These are phyloP conservation scores for Penicillium occitanis DNA, from an alignment of 2,329 filamentous ascomycete genomes.

Conservation along the genomic window DNA sequence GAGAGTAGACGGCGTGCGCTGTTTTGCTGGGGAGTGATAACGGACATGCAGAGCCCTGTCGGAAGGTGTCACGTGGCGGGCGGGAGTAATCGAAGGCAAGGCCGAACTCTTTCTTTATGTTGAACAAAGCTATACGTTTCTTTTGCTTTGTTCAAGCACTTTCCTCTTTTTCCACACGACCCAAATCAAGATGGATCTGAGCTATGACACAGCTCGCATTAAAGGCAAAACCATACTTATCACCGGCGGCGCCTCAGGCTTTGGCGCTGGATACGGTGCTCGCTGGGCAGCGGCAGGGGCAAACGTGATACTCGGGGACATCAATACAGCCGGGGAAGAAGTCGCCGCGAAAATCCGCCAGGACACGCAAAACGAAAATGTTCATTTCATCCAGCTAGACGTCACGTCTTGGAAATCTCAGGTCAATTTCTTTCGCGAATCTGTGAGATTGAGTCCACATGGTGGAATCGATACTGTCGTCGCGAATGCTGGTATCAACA, in stretches of 20 bases:
- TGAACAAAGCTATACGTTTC: too few species aligned
- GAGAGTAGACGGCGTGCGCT: too few species aligned
- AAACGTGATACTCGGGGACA: conserved; percentile 63
- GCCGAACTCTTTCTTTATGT: too few species aligned
- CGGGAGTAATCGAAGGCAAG: too few species aligned
- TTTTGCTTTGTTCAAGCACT: too few species aligned
- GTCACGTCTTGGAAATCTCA: conserved; percentile 66
- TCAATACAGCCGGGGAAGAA: conserved; percentile 57
- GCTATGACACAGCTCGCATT: conserved; percentile 20
- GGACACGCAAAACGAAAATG: conserved; percentile 60
- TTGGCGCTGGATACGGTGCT: conserved; percentile 57
- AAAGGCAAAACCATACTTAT: conserved; percentile 59
- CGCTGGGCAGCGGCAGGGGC: conserved; percentile 59
- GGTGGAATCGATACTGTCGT: conserved; percentile 63
- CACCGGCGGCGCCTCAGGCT: conserved; percentile 63
- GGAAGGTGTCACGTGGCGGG: too few species aligned
- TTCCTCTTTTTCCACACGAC: neutral
- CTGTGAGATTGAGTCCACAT: conserved; percentile 54
- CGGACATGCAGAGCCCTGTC: too few species aligned
- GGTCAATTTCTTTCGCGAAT: conserved; percentile 61
- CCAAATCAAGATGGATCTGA: conserved; percentile 11
- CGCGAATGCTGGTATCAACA: conserved; percentile 65
- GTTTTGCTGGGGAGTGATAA: too few species aligned
- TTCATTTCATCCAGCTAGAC: conserved; percentile 55
- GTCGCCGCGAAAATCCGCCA: conserved; percentile 58